A percentile compares a stretch with the other conserved stretches of the same genome.
phyloP scores from a whole-genome alignment of 208 protist species.

The Kentomonas sorsogonicus region DNA sequence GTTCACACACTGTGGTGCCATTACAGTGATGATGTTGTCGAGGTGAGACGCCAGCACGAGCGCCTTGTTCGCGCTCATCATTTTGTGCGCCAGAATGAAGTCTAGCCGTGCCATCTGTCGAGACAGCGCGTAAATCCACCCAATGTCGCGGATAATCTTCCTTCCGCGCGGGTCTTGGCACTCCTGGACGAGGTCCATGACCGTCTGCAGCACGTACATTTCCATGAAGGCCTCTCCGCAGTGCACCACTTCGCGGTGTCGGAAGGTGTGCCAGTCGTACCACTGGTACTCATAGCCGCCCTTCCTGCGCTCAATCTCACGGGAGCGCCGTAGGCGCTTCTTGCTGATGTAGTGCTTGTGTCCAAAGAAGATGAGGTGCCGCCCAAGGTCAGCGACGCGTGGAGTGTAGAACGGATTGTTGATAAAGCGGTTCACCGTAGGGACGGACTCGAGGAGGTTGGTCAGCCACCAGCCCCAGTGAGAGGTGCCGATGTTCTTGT shows the following conservation, averaged over 20 bases:
- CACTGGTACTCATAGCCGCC: slow-evolving; percentile 82
- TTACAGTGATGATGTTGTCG: slow-evolving; percentile 83
- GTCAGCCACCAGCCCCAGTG: slow-evolving; percentile 89
- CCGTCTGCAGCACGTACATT: slow-evolving; percentile 64
- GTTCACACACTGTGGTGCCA: slow-evolving; percentile 83
- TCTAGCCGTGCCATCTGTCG: slow-evolving; percentile 75
- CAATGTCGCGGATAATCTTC: slow-evolving; percentile 82
- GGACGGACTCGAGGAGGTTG: slow-evolving; percentile 53
- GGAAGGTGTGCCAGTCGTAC: slow-evolving; percentile 89
- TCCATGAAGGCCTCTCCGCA: slow-evolving; percentile 90
- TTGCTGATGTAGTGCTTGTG: slow-evolving; percentile 85
- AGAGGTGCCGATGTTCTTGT: slow-evolving; percentile 80
- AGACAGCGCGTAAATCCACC: slow-evolving; percentile 80
- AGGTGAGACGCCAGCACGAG: slow-evolving; percentile 57
- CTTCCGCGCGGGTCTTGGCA: slow-evolving; percentile 73
- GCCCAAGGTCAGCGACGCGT: slow-evolving; percentile 77
- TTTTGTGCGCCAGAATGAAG: slow-evolving; percentile 65
- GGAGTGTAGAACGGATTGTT: slow-evolving; percentile 88
- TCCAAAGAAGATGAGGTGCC: slow-evolving; percentile 84
- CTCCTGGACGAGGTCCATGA: slow-evolving; percentile 75
- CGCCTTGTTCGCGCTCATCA: slow-evolving; percentile 65
- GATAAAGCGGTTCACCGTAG: slow-evolving; percentile 65
- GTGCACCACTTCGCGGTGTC: slow-evolving; percentile 78
- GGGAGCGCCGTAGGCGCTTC: slow-evolving; percentile 62
- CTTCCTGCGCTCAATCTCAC: slow-evolving; percentile 75